Evolutionary conservation across 306 rosid genomes (phyloP).

Genomic region (Potentilla sterilis): DNA sequence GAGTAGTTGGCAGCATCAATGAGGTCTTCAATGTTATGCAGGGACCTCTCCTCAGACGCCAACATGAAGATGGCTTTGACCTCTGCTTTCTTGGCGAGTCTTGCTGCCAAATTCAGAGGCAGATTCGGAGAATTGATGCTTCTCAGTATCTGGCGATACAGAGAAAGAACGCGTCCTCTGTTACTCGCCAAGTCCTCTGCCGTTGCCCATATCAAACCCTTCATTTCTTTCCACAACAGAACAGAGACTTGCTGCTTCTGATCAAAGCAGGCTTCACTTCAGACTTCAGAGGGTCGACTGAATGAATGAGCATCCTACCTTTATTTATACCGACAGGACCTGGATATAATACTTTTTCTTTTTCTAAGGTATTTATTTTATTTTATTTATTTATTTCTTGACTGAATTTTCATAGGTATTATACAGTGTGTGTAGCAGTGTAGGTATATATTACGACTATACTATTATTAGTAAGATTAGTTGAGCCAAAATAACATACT

Average conservation of each 20-base stretch:
- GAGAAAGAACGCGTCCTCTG: constrained; percentile 56
- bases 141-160: constrained; percentile 69
- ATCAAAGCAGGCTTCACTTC: too few relatives aligned
- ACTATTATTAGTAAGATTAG: too few relatives aligned
- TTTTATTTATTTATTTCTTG: too few relatives aligned
- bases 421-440: too few relatives aligned
- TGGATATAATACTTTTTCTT: too few relatives aligned
- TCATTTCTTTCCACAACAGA: constrained; percentile 36
- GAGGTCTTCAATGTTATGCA: constrained; percentile 75
- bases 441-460: too few relatives aligned
- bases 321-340: too few relatives aligned
- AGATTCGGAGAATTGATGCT: constrained; percentile 69
- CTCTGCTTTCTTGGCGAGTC: constrained; percentile 61
- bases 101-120: constrained; percentile 59
- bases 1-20: constrained; percentile 76
- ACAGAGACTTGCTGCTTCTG: not conserved
- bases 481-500: too few relatives aligned
- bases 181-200: constrained; percentile 71
- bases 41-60: constrained; percentile 73
- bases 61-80: constrained; percentile 63
- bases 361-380: too few relatives aligned
- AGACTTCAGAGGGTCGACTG: too few relatives aligned
- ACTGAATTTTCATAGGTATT: too few relatives aligned
- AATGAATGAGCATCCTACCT: too few relatives aligned
- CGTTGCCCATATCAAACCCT: constrained; percentile 75